These are phyloP conservation scores for Cylindrotheca fusiformis DNA, from an alignment of 108 stramenopile genomes.

Conservation along the genomic window DNA sequence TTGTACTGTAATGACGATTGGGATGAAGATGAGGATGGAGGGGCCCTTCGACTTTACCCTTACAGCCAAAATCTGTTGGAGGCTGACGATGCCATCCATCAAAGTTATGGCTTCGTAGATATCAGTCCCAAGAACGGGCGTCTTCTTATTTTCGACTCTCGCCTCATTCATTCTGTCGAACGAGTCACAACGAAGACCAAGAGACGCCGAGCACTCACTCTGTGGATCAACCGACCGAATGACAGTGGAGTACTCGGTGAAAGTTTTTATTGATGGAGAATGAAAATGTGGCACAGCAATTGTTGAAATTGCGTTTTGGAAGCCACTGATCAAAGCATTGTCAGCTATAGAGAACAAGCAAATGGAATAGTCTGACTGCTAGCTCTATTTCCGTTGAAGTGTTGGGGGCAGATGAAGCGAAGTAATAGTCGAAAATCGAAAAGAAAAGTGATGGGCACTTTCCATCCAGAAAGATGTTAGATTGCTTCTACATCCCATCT, in stretches of 20 bases:
- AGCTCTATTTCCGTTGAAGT: no score
- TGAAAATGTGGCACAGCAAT: neutral
- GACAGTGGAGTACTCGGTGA: constrained; percentile 16
- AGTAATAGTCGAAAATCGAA: no score
- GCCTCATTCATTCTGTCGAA: constrained; percentile 43
- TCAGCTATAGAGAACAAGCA: no score
- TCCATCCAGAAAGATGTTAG: no score
- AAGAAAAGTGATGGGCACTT: no score
- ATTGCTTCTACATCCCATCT: no score
- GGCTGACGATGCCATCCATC: constrained; percentile 10
- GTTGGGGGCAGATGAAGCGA: no score
- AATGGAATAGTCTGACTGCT: no score
- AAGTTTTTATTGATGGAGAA: neutral
- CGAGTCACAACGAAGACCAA: constrained; percentile 8
- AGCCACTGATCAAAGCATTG: no score
- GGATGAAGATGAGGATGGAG: constrained; percentile 22
- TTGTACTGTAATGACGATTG: constrained; percentile 45
- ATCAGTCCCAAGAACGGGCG: constrained; percentile 37
- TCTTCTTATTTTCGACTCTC: constrained; percentile 46
- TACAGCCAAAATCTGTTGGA: constrained; percentile 3
- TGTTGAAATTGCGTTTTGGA: no score
- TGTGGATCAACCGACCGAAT: constrained; percentile 42
- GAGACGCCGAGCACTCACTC: constrained; percentile 31
- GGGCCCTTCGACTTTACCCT: constrained; percentile 34
- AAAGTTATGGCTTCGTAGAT: constrained; percentile 9